Percentiles rank a stretch among this genome's conserved stretches.
phyloP scores from a whole-genome alignment of 345 rosid genomes.

The Melaleuca alternifolia region DNA sequence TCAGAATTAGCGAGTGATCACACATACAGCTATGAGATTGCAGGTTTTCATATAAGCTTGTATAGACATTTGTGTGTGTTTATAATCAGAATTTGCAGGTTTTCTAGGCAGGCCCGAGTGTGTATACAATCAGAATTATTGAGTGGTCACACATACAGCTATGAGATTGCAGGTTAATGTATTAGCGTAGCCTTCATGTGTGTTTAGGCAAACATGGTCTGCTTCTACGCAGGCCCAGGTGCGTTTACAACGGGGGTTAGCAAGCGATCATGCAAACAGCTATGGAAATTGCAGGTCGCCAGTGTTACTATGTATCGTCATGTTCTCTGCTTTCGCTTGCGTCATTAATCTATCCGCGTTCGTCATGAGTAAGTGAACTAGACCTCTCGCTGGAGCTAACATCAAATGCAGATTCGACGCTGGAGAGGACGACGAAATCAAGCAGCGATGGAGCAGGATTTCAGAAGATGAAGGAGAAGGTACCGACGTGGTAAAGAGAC shows the following conservation, averaged over 20 bases:
- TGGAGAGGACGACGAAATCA: neutral
- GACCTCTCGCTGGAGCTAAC: neutral
- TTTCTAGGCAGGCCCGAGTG: too few species aligned
- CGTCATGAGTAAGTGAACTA: neutral
- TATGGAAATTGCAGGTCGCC: neutral
- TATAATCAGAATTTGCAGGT: too few species aligned
- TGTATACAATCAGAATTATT: neutral
- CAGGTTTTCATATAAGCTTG: too few species aligned
- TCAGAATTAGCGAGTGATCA: too few species aligned
- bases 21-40: neutral
- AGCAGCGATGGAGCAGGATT: rapidly evolving
- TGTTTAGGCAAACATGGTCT: neutral
- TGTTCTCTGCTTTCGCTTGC: neutral
- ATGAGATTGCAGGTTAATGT: neutral
- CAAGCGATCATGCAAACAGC: neutral
- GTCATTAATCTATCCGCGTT: neutral
- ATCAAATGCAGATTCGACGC: neutral
- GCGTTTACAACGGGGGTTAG: neutral
- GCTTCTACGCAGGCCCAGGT: neutral
- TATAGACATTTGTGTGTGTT: too few species aligned
- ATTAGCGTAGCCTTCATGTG: neutral
- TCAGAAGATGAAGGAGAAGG: neutral
- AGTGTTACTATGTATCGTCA: neutral
- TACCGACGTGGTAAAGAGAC: neutral
- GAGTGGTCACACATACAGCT: neutral